Evolutionary conservation across 345 rosid genomes (phyloP), one percentile per base, ranked within the genome.

Genomic region (Ceriops zippeliana): DNA sequence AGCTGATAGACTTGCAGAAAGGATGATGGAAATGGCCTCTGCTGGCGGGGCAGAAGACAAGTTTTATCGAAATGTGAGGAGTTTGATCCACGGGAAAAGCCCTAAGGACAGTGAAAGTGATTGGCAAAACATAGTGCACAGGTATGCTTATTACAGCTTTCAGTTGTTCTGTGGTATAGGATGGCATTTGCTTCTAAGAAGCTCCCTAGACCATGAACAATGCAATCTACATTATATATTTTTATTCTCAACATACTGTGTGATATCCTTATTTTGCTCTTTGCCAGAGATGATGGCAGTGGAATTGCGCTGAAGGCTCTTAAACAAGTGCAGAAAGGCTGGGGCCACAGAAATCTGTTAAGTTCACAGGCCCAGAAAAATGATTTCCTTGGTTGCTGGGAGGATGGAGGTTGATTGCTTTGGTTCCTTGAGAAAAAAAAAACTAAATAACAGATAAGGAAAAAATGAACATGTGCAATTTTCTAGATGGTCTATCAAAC

Each of bases 271-370:
- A 42, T 47, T 27, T 67, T 61, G 15, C 68, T 69, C 34, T 81
- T 78, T 72, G 52, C 52, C 98, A 91, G 99, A 84, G 93, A 91
- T 75, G 99, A 95, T 77, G 96, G 97, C 58, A 91, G 99, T 82
- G 87, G 89, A 75, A 83, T 86, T 71, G 96, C 92, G 28, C 61
- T 87, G 64, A 89, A 86, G 85, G 78, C 88, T 57, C 89, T 95
- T 53, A 85, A 74, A 66, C 83, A 80, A 62, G 86, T 93, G 49
- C 86, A 84, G 79, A 86, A 78, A 73, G 97, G 98, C 60, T 86
- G 92, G 95, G 96, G 95, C 66, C 95, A 86, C 64, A 86, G 89
- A 66, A 83, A 77, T 74, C 61, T 86, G 64, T 71, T 88, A 71
- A 77, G 75, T 81, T 81, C 84, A 73, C 85, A 73, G 79, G 82